Base-by-base conservation (phyloP, 164 flowering plant genomes). In the Macadamia tetraphylla region DNA sequence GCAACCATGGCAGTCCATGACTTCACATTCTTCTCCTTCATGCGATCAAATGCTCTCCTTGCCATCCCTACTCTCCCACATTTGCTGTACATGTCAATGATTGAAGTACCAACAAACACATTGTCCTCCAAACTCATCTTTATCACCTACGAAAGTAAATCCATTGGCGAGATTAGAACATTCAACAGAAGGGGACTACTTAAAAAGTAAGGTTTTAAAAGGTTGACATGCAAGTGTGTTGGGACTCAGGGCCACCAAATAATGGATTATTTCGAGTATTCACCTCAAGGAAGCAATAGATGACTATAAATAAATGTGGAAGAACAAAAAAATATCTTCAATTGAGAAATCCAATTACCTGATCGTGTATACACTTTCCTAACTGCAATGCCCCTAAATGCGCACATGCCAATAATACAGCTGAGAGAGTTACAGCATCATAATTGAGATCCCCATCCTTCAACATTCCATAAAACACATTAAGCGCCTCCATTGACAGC, bases 61-160 rank as follows among this genome's bases (percentile, higher is more conserved):
- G 92, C 98, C 75, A 75, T 75, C 48, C 73, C 79, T 15, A 89
- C 85, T 78, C 81, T 80, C 58, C 97, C 98, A 72, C 93, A 87
- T 77, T 92, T 90, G 83, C 93, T 86, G 70, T 92, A 90, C 98
- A 92, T 92, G 83, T 90, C 92, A 60, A 90, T 74, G 7, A 92
- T 65, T n/a, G 97, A 85, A n/a, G 98, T 92, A 1, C 88, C 89
- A 55, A 89, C 81, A 76, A 73, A 72, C 56, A 92, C 86, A 73
- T 81, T 73, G 29, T 81, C 82, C 69, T 83, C 89, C 71, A 90
- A 40, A 23, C 78, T 81, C 84, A 79, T 79, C 81, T 80, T 88
- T 62, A 85, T 79, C 46, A 81, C 88, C 95, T 89, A 71, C 9
- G 46, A 3, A 69, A 49, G 55, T 12, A 46, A 29, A 67, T 11